Conservation (phyloP, 2,329 filamentous ascomycete genomes). For the Aquanectria penicillioides region DNA sequence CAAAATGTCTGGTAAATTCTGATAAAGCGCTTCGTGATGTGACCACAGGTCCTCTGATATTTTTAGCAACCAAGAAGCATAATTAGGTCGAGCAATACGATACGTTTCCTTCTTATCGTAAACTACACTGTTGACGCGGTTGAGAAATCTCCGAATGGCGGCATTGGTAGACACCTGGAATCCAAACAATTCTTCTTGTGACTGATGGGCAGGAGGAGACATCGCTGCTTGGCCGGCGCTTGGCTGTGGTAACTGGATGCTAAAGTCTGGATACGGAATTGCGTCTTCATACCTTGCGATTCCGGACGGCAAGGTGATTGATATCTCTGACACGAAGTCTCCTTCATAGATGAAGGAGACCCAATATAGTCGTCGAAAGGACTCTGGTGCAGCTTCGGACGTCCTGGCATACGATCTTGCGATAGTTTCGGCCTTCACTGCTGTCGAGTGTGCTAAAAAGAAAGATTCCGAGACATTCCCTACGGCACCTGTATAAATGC, state of each 20-base stretch:
- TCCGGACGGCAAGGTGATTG: conserved; percentile 37
- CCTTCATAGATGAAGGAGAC: conserved; percentile 40
- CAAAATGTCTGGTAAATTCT: conserved; percentile 39
- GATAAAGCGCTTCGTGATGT: conserved; percentile 41
- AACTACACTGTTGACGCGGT: conserved; percentile 39
- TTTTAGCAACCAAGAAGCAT: conserved; percentile 40
- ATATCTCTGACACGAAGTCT: conserved; percentile 41
- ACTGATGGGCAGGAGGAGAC: too few relatives aligned
- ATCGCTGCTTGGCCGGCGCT: neutral
- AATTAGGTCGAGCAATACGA: conserved; percentile 29
- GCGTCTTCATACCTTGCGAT: conserved; percentile 39
- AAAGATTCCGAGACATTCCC: conserved; percentile 35
- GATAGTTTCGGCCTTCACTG: conserved; percentile 39
- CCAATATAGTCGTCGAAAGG: conserved; percentile 38
- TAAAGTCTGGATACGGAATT: conserved; percentile 36
- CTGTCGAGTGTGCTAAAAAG: conserved; percentile 35
- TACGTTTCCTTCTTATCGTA: conserved; percentile 39
- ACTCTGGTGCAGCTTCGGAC: conserved; percentile 22
- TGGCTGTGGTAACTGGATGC: neutral
- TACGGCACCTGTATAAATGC: conserved; percentile 20
- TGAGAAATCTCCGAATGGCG: conserved; percentile 39
- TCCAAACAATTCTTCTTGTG: conserved; percentile 34
- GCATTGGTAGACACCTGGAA: conserved; percentile 43
- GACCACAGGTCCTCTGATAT: conserved; percentile 41
- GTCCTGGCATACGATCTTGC: conserved; percentile 16